Conservation (phyloP, 169 alveolate genomes). For the Babesia gibsoni region DNA sequence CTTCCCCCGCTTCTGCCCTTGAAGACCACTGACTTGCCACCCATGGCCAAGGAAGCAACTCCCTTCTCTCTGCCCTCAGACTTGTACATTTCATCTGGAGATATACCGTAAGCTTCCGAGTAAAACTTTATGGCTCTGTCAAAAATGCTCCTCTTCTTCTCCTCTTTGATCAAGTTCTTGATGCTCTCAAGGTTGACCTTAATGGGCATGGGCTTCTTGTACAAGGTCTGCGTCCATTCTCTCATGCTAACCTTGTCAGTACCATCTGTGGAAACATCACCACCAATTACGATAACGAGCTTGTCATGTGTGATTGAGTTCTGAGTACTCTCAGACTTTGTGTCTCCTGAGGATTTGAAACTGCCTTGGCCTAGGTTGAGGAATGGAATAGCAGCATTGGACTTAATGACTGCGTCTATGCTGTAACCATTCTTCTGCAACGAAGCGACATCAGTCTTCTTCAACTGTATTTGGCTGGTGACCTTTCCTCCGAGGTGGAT, state of each 20-base stretch:
- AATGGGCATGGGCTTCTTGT: constrained; percentile 76
- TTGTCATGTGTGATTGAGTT: constrained; percentile 56
- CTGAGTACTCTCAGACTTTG: constrained; percentile 9
- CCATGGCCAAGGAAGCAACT: constrained; percentile 12
- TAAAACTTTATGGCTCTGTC: constrained; percentile 74
- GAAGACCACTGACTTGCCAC: constrained; percentile 64
- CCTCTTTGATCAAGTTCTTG: constrained; percentile 46
- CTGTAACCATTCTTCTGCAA: constrained; percentile 69
- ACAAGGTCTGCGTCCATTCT: constrained; percentile 70
- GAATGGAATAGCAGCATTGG: constrained; percentile 36
- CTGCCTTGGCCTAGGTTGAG: constrained; percentile 3
- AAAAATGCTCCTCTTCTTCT: constrained; percentile 51
- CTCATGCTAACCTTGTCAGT: constrained; percentile 62
- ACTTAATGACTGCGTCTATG: constrained; percentile 68
- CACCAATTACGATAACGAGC: constrained; percentile 73
- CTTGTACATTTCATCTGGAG: constrained; percentile 64
- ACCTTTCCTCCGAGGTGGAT: constrained; percentile 82
- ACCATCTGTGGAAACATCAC: constrained; percentile 71
- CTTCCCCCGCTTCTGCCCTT: constrained; percentile 79
- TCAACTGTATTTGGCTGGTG: constrained; percentile 73
- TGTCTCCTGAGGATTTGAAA: background rate
- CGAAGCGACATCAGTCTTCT: constrained; percentile 62
- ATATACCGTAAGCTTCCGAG: constrained; percentile 70
- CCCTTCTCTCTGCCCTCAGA: constrained; percentile 63
- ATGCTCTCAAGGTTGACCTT: constrained; percentile 68